Evolutionary conservation across 2,329 filamentous ascomycete genomes (phyloP).

Genomic region (Fusarium bulbicola): DNA sequence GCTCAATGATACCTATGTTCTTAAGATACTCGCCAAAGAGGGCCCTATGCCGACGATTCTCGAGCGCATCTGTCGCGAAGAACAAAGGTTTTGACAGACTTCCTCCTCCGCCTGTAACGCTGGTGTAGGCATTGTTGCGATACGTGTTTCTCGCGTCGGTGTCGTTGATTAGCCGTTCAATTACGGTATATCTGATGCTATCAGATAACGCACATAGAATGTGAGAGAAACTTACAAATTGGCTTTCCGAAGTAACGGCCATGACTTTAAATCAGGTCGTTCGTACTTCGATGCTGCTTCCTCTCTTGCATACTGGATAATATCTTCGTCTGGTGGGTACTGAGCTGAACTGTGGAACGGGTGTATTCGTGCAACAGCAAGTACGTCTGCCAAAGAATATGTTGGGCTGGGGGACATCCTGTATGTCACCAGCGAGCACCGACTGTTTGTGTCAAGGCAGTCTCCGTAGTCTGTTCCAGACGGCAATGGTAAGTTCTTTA

Average conservation of each 20-base stretch:
- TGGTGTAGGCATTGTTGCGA: conserved; percentile 50
- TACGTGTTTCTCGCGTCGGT: conserved; percentile 47
- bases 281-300: neutral
- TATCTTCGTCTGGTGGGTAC: conserved; percentile 44
- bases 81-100: conserved; percentile 45
- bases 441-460: neutral
- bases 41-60: conserved; percentile 54
- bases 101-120: conserved; percentile 52
- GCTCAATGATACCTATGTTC: conserved; percentile 43
- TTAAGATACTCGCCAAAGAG: conserved; percentile 46
- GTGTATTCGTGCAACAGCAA: conserved; percentile 48
- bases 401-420: neutral
- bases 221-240: conserved; percentile 30
- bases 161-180: conserved; percentile 50
- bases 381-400: conserved; percentile 42
- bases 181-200: conserved; percentile 44
- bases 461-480: rapidly evolving
- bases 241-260: conserved; percentile 35
- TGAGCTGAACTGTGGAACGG: conserved; percentile 46
- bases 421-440: rapidly evolving
- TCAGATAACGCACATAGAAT: neutral
- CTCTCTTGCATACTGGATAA: conserved; percentile 11
- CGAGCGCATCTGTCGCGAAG: conserved; percentile 51
- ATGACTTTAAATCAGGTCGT: neutral
- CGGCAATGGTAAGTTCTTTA: rapidly evolving